phyloP scores from a whole-genome alignment of 176 grass and related monocot species.

The Triticum monococcum region DNA sequence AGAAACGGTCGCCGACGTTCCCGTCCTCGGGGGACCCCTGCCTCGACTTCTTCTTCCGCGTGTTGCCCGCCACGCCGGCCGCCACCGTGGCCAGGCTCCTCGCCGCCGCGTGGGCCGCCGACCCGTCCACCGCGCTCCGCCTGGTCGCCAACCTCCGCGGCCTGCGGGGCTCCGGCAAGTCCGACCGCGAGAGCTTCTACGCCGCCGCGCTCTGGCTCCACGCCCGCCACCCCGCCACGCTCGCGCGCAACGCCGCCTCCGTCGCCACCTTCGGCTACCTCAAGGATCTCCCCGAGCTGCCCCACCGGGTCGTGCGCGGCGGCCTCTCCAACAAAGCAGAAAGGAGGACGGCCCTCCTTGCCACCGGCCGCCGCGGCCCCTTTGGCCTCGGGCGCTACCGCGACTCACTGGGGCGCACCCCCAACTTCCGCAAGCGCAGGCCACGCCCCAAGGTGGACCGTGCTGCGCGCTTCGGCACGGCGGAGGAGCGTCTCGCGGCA shows the following conservation, averaged over 20 bases:
- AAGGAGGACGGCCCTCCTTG: background rate
- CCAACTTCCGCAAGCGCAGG: background rate
- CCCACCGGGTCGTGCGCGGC: constrained; percentile 46
- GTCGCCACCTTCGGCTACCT: constrained; percentile 49
- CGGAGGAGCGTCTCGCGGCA: background rate
- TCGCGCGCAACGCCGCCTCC: constrained; percentile 37
- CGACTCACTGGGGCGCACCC: background rate
- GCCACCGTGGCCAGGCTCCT: constrained; percentile 28
- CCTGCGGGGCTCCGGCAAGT: constrained; percentile 56
- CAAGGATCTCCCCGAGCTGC: constrained; percentile 66
- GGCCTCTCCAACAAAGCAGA: constrained; percentile 16
- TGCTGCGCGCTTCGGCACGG: background rate
- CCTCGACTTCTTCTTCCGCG: constrained; percentile 69
- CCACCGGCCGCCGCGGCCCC: background rate
- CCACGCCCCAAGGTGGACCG: background rate
- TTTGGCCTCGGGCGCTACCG: background rate
- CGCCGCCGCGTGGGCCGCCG: constrained; percentile 35
- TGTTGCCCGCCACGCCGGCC: constrained; percentile 30
- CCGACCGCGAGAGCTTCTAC: constrained; percentile 65
- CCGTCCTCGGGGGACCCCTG: constrained; percentile 56
- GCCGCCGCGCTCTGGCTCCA: constrained; percentile 51
- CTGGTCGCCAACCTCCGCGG: constrained; percentile 53
- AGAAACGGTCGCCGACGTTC: constrained; percentile 32
- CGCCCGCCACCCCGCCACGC: constrained; percentile 45
- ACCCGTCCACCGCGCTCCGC: constrained; percentile 35